Conservation (phyloP, 2,329 filamentous ascomycete genomes). For the Alternaria sp. region DNA sequence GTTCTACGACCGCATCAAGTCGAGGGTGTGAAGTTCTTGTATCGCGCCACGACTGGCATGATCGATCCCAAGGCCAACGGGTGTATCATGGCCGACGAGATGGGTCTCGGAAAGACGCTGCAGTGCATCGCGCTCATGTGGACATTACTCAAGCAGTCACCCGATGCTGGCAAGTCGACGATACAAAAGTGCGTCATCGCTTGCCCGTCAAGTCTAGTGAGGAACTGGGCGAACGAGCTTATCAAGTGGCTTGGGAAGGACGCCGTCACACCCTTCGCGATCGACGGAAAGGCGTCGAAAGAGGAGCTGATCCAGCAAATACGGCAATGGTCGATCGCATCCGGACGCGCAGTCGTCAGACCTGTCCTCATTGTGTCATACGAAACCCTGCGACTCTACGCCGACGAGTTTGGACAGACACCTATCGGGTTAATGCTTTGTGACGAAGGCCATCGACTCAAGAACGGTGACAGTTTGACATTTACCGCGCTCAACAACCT, state of each 20-base stretch:
- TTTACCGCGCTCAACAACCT: conserved; percentile 89
- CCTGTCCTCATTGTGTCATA: conserved; percentile 98
- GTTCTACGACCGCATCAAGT: conserved; percentile 95
- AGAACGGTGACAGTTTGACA: conserved; percentile 95
- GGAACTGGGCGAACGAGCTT: conserved; percentile 97
- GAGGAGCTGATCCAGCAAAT: conserved; percentile 89
- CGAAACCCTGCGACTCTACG: conserved; percentile 90
- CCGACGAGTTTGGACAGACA: conserved; percentile 86
- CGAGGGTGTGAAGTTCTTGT: conserved; percentile 97
- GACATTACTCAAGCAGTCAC: conserved; percentile 94
- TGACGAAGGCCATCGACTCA: conserved; percentile 94
- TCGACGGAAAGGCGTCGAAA: conserved; percentile 95
- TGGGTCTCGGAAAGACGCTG: conserved; percentile 96
- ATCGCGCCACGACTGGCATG: conserved; percentile 91
- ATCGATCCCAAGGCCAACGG: conserved; percentile 92
- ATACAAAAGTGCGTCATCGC: conserved; percentile 98
- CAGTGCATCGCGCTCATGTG: conserved; percentile 97
- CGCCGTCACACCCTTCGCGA: conserved; percentile 90
- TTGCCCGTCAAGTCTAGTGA: conserved; percentile 93
- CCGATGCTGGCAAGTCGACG: conserved; percentile 89
- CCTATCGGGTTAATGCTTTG: conserved; percentile 92
- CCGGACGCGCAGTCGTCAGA: conserved; percentile 84
- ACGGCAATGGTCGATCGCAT: conserved; percentile 92
- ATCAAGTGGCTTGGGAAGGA: conserved; percentile 95
- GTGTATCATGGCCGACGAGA: conserved; percentile 99